phyloP scores from a whole-genome alignment of 805 yeast species.

The Huiozyma naganishii region DNA sequence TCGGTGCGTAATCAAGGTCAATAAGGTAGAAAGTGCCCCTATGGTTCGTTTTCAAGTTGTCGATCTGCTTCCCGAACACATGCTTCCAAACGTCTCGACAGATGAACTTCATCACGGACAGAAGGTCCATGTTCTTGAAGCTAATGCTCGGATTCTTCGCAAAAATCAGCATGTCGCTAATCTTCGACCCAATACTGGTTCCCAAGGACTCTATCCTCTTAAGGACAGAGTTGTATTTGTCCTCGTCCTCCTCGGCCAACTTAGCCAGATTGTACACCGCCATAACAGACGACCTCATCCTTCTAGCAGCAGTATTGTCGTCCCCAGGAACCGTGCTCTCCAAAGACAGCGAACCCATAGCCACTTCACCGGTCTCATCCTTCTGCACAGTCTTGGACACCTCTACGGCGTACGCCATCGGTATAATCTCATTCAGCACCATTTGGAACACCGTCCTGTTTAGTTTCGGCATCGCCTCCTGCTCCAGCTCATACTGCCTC shows the following conservation, averaged over 20 bases:
- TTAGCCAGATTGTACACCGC: slow-evolving; percentile 9
- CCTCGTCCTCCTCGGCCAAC: slow-evolving; percentile 24
- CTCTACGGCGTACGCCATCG: slow-evolving; percentile 56
- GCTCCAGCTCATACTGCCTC: slow-evolving; percentile 21
- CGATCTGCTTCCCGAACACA: slow-evolving; percentile 77
- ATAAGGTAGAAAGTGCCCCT: slow-evolving; percentile 36
- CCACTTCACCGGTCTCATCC: slow-evolving; percentile 11
- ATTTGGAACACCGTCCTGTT: slow-evolving; percentile 48
- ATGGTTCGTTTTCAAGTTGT: slow-evolving; percentile 85
- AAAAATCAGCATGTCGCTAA: slow-evolving; percentile 38
- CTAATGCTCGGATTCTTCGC: slow-evolving; percentile 39
- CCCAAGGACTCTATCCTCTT: slow-evolving; percentile 63
- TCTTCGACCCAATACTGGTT: slow-evolving; percentile 51
- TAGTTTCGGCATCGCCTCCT: slow-evolving; percentile 33
- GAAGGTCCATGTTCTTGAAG: slow-evolving; percentile 44
- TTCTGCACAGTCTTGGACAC: slow-evolving; percentile 22
- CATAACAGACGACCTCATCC: no score
- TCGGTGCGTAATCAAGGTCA: slow-evolving; percentile 23
- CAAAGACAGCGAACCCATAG: neutral
- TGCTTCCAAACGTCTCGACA: slow-evolving; percentile 87
- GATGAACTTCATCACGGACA: slow-evolving; percentile 82
- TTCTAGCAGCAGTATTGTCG: neutral
- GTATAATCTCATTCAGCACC: slow-evolving; percentile 67
- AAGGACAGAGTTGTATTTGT: slow-evolving; percentile 39
- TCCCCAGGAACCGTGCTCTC: slow-evolving; percentile 10